Percentiles rank a stretch among this genome's conserved stretches.
Evolutionary conservation across 2,329 filamentous ascomycete species (phyloP).

Genomic region (Chaetomiaceae sp.): DNA sequence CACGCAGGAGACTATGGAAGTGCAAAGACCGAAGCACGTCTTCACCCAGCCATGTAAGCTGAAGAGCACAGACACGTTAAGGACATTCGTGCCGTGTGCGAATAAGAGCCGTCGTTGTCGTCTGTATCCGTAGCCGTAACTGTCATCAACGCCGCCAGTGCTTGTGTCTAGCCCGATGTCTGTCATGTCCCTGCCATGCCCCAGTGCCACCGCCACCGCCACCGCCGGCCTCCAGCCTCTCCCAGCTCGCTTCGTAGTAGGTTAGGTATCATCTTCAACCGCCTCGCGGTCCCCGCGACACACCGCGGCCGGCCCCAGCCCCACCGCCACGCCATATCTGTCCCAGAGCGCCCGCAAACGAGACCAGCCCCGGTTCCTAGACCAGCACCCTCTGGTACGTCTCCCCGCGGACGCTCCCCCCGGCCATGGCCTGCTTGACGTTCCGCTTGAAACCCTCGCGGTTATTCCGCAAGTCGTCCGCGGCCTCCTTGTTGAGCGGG

Average conservation of each 20-base stretch:
- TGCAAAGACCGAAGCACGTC: neutral
- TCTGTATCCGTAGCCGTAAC: conserved; percentile 9
- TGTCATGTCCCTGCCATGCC: neutral
- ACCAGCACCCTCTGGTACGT: conserved; percentile 74
- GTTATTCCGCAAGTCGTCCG: conserved; percentile 81
- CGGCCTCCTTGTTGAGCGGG: conserved; percentile 97
- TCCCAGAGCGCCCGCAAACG: neutral
- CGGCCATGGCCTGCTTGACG: conserved; percentile 75
- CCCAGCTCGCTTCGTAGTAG: no score
- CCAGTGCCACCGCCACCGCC: no score
- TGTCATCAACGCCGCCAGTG: conserved; percentile 16
- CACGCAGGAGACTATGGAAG: no score
- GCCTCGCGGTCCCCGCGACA: neutral
- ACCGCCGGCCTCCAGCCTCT: no score
- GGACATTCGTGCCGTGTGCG: no score
- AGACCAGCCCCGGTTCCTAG: conserved; percentile 39
- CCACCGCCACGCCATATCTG: neutral
- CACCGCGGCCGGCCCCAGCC: neutral
- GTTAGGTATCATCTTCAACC: neutral
- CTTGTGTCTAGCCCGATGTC: conserved; percentile 4
- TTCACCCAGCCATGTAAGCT: neutral
- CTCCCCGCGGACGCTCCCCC: conserved; percentile 66
- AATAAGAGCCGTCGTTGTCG: no score
- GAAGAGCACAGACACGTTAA: no score
- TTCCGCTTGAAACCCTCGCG: conserved; percentile 88